Base-by-base conservation (phyloP, 2,329 filamentous ascomycete genomes). In the Pseudonectria buxi region DNA sequence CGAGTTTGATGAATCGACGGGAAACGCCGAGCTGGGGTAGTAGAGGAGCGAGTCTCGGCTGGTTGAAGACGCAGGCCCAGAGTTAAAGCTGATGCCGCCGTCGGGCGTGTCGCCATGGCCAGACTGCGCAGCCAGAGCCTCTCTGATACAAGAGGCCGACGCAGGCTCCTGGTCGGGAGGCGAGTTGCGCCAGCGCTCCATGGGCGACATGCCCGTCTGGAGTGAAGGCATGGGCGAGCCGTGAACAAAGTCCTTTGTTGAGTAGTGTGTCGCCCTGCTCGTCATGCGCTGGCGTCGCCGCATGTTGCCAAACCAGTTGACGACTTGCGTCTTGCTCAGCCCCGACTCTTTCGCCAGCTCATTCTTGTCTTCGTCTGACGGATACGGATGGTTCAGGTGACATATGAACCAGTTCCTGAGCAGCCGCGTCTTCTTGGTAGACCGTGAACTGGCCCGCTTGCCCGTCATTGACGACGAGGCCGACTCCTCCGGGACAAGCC, bases 251-350 rank as follows among this genome's bases (percentile, higher is more conserved):
- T 56, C 33, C n/a, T 48, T 54, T 14, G 45, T 30, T 14, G 54
- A 54, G 4, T 51, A 50, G 14, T 53, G 53, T 26, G 50, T 26
- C 26, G 49, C 41, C 3, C 36, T 35, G 4, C 45, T 14, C 30
- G 56, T 49, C 26, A 67, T 50, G 7, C 67, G 62, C 28, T 71
- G 64, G 2, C 69, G 67, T 7, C 70, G 62, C 14, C 69, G 58
- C 1, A 67, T 68, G 43, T 73, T 73, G 14, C 67, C 62, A 43
- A 73, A 72, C 68, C 69, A 73, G 33, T 68, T 69, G 14, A 63
- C 53, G 3, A 72, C 61, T 24, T 69, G 65, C 2, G 58, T 65
- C 32, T 55, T 55, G 14, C 61, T 69, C 12, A 72, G 57, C 1
- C 68, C 68, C 0, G 68, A 69, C 39, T 69, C 56, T 4, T 50